Percentiles rank a stretch among this genome's conserved stretches.
phyloP scores from a whole-genome alignment of 495 filamentous ascomycete genomes.

The Neurospora discreta region DNA sequence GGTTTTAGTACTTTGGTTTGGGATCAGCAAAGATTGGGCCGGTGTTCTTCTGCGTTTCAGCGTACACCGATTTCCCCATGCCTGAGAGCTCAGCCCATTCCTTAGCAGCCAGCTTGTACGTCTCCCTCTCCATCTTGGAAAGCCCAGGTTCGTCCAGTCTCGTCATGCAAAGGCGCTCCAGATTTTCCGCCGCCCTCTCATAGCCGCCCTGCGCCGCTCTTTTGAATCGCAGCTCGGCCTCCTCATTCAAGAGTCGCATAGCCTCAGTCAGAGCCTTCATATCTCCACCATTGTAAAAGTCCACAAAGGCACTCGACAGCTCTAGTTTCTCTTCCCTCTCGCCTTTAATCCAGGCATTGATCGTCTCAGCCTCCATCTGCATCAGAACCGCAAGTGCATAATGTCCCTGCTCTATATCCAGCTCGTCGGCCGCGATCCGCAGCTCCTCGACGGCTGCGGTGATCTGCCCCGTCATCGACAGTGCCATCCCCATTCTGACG shows the following conservation, averaged over 20 bases:
- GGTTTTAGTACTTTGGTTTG: neutral
- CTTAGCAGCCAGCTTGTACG: neutral
- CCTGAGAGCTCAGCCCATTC: neutral
- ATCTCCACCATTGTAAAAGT: neutral
- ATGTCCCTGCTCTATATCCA: constrained; percentile 15
- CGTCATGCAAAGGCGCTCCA: neutral
- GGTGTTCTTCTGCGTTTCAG: neutral
- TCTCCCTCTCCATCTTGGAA: neutral
- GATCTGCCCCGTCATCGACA: constrained; percentile 2
- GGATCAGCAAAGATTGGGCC: neutral
- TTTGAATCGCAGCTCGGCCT: neutral
- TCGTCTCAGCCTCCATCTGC: constrained; percentile 4
- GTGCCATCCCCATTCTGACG: constrained; percentile 13
- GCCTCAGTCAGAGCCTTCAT: neutral
- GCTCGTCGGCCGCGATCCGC: constrained; percentile 13
- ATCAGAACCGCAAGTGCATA: constrained; percentile 19
- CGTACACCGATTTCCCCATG: neutral
- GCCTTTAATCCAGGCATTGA: constrained; percentile 4
- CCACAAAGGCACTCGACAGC: neutral
- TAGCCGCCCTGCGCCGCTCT: neutral
- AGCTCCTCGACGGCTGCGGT: constrained; percentile 15
- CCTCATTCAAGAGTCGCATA: neutral
- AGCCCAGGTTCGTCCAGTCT: neutral
- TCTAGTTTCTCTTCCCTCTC: neutral
- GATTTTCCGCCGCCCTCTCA: neutral